Conservation (phyloP, 2,329 filamentous ascomycete species). For the Monascus ruber region DNA sequence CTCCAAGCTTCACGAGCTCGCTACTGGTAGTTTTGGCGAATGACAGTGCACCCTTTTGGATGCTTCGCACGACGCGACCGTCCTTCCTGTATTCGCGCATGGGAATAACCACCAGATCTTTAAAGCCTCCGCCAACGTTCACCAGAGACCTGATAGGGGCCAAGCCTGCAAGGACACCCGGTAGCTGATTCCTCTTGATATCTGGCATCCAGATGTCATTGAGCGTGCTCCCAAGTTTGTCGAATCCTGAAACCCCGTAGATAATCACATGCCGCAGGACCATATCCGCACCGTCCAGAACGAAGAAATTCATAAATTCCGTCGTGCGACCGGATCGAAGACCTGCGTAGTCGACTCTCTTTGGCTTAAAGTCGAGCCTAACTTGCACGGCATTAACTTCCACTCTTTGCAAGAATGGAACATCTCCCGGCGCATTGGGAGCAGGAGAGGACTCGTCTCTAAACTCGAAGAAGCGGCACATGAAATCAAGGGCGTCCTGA, state of each 20-base stretch:
- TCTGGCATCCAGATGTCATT: slow-evolving; percentile 97
- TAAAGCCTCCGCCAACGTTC: slow-evolving; percentile 79
- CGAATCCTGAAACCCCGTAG: slow-evolving; percentile 84
- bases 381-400: slow-evolving; percentile 77
- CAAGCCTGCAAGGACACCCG: slow-evolving; percentile 75
- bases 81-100: slow-evolving; percentile 91
- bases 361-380: slow-evolving; percentile 93
- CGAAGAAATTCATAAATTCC: slow-evolving; percentile 98
- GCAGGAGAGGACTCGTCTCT: slow-evolving; percentile 57
- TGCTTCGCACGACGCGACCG: slow-evolving; percentile 78
- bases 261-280: slow-evolving; percentile 79
- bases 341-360: slow-evolving; percentile 90
- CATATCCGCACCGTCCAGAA: slow-evolving; percentile 80
- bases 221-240: slow-evolving; percentile 74
- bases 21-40: slow-evolving; percentile 91
- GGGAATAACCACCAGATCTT: slow-evolving; percentile 76
- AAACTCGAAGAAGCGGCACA: slow-evolving; percentile 96
- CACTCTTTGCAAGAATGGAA: slow-evolving; percentile 78
- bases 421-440: slow-evolving; percentile 53
- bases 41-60: slow-evolving; percentile 77
- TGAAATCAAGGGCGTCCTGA: slow-evolving; percentile 93
- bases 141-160: slow-evolving; percentile 83
- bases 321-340: slow-evolving; percentile 87
- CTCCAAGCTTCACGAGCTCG: slow-evolving; percentile 86
- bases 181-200: slow-evolving; percentile 78